Conservation (phyloP, 768 basidiomycete species). For the Psilocybe subaeruginosa region DNA sequence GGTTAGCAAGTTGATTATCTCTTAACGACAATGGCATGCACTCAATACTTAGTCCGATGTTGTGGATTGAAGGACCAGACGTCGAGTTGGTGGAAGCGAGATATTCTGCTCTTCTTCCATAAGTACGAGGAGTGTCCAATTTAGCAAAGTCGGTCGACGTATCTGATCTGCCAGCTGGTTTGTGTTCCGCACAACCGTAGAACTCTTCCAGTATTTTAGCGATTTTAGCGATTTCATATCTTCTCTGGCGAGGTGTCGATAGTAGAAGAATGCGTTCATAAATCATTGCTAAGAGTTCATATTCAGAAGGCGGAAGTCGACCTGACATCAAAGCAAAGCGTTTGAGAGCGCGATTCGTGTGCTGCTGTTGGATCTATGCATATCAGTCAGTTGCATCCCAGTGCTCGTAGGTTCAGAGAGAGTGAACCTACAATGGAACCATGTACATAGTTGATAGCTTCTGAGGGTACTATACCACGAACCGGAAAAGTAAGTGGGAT, state of each 20-base stretch:
- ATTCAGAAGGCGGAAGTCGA: conserved; percentile 52
- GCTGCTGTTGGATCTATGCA: conserved; percentile 50
- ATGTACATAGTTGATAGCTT: background rate
- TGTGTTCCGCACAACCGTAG: background rate
- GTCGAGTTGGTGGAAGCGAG: background rate
- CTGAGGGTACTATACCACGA: background rate
- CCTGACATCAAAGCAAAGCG: conserved; percentile 75
- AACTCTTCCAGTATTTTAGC: background rate
- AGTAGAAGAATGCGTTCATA: conserved; percentile 30
- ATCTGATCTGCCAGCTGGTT: no score
- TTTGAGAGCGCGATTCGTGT: conserved; percentile 64
- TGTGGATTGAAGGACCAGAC: background rate
- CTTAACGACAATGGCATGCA: background rate
- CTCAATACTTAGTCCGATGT: conserved; percentile 6
- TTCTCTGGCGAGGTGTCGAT: conserved; percentile 17
- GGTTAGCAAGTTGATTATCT: background rate
- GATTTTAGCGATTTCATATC: conserved; percentile 1
- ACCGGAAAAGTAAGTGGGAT: background rate
- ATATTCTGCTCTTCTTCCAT: background rate
- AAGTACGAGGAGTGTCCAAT: background rate
- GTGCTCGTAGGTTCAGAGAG: background rate
- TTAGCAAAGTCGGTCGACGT: background rate
- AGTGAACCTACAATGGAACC: conserved; percentile 1
- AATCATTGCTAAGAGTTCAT: conserved; percentile 44
- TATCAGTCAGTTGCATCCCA: background rate